Percentiles rank a stretch among this genome's conserved stretches.
Conservation (phyloP, 164 flowering plant species). For the Liquidambar formosana region DNA sequence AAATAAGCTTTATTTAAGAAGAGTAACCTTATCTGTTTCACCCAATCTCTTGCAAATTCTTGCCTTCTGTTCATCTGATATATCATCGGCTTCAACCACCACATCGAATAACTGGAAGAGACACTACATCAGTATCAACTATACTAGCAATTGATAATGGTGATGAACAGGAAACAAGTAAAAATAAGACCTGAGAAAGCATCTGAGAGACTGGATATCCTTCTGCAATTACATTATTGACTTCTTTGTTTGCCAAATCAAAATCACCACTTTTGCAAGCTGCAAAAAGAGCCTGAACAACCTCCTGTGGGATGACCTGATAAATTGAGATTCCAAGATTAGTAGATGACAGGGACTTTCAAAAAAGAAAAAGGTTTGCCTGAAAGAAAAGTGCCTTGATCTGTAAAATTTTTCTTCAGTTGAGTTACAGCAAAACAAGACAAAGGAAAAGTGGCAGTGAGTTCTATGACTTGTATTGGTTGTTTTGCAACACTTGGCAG, state of each 20-base stretch:
- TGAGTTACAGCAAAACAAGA: not conserved
- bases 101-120: constrained; percentile 72
- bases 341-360: not conserved
- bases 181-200: constrained; percentile 71
- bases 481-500: no score
- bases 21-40: constrained; percentile 82
- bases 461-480: no score
- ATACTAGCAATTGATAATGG: not conserved
- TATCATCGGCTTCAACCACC: constrained; percentile 69
- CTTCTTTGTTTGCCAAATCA: constrained; percentile 83
- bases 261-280: constrained; percentile 88
- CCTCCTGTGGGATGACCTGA: constrained; percentile 79
- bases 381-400: not conserved
- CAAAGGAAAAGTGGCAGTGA: no score
- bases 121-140: constrained; percentile 13
- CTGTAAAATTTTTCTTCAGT: not conserved
- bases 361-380: not conserved
- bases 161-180: not conserved
- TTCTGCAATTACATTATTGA: constrained; percentile 73
- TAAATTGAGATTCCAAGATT: not conserved
- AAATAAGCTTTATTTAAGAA: not conserved
- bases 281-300: constrained; percentile 55
- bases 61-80: constrained; percentile 91
- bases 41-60: constrained; percentile 79
- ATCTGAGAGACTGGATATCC: constrained; percentile 96